Conservation (phyloP, 768 basidiomycete species). For the Floccularia luteovirens region DNA sequence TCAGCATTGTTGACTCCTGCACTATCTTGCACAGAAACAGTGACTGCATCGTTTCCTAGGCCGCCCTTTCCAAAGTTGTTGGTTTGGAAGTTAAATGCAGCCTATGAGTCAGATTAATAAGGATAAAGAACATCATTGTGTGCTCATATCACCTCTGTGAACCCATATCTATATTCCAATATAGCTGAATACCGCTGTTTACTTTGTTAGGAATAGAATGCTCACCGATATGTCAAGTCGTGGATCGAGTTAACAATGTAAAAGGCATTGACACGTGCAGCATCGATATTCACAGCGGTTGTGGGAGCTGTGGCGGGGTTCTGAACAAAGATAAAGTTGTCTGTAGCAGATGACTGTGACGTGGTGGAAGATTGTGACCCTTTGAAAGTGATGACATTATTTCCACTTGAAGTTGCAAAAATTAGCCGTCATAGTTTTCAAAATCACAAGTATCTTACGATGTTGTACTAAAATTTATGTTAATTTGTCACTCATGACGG, state of each 20-base stretch:
- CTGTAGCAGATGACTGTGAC: constrained; percentile 23
- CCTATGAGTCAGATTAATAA: not conserved
- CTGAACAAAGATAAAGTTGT: constrained; percentile 27
- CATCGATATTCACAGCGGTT: constrained; percentile 33
- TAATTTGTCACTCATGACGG: not conserved
- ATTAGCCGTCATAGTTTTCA: no score
- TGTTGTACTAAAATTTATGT: constrained; percentile 1
- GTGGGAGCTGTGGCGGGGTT: constrained; percentile 21
- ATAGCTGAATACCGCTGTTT: not conserved
- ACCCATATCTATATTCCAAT: constrained; percentile 28
- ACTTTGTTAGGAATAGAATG: not conserved
- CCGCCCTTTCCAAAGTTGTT: constrained; percentile 54
- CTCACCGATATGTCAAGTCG: constrained; percentile 25
- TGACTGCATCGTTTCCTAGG: constrained; percentile 41
- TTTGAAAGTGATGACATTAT: constrained; percentile 23
- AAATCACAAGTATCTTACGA: constrained; percentile 16
- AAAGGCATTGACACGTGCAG: constrained; percentile 45
- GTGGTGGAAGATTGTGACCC: constrained; percentile 16
- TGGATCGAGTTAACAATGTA: constrained; percentile 54
- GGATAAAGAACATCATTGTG: not conserved
- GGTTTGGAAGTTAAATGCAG: constrained; percentile 40
- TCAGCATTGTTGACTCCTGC: constrained; percentile 37
- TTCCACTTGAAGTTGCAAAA: constrained; percentile 22
- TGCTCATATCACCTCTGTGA: constrained; percentile 31
- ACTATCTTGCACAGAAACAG: constrained; percentile 44